phyloP scores from a whole-genome alignment of 2,329 filamentous ascomycete genomes.

The Epichloe elymi region DNA sequence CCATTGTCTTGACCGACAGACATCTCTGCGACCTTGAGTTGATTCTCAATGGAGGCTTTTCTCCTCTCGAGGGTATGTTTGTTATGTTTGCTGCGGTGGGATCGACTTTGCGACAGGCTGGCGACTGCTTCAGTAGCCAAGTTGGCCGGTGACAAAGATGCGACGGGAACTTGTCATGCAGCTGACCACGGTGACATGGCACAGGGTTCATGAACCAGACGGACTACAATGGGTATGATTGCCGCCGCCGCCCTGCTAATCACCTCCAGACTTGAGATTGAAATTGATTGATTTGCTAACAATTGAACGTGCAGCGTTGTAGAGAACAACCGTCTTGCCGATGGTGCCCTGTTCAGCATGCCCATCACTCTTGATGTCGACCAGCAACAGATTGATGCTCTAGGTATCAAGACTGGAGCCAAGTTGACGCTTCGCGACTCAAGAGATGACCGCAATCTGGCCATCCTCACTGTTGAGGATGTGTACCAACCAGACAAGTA shows the following conservation, averaged over 20 bases:
- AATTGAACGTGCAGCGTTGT: conserved; percentile 53
- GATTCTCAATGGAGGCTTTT: conserved; percentile 96
- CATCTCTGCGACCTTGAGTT: conserved; percentile 97
- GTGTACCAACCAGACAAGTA: conserved; percentile 94
- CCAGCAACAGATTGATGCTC: conserved; percentile 58
- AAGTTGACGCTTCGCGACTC: conserved; percentile 86
- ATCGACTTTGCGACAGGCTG: background rate
- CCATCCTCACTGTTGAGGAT: conserved; percentile 90
- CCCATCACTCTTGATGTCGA: conserved; percentile 87
- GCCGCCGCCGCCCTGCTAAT: background rate
- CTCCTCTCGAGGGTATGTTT: conserved; percentile 78
- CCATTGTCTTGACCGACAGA: conserved; percentile 75
- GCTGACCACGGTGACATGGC: conserved; percentile 6
- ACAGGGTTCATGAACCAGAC: conserved; percentile 92
- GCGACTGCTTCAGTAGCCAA: background rate
- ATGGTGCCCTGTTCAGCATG: conserved; percentile 89
- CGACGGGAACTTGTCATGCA: background rate
- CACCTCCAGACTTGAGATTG: background rate
- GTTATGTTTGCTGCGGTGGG: conserved; percentile 18
- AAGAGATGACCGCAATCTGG: conserved; percentile 89
- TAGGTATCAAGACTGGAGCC: conserved; percentile 65
- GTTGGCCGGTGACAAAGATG: background rate
- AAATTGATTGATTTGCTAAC: background rate
- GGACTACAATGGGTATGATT: conserved; percentile 80
- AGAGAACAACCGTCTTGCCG: conserved; percentile 69